A percentile compares a stretch with the other conserved stretches of the same genome.
Evolutionary conservation across 192 early-diverging fungal species (phyloP).

Genomic region (Gamsiella multidivaricata): DNA sequence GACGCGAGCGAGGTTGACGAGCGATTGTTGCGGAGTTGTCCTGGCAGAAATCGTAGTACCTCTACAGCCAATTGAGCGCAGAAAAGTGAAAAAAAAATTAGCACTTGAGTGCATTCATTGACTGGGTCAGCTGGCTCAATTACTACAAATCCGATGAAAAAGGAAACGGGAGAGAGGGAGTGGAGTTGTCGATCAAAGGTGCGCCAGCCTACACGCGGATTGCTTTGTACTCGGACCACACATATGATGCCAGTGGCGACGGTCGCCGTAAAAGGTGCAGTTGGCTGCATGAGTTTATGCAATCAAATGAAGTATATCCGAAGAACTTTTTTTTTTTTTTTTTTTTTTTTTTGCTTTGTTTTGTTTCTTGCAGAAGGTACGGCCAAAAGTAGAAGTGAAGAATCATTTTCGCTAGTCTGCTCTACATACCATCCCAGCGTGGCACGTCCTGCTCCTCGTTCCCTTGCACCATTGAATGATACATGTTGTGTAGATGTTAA

Average conservation of each 20-base stretch:
- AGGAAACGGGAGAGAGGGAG: no score
- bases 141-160: no score
- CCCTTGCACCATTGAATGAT: slow-evolving; percentile 55
- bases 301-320: no score
- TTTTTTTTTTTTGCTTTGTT: no score
- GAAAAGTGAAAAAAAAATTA: neutral
- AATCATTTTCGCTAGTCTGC: neutral
- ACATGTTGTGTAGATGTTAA: slow-evolving; percentile 13
- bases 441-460: slow-evolving; percentile 49
- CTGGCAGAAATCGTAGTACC: slow-evolving; percentile 38
- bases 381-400: neutral
- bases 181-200: no score
- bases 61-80: slow-evolving; percentile 9
- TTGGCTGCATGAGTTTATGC: no score
- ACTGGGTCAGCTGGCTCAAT: neutral
- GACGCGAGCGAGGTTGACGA: slow-evolving; percentile 51
- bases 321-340: no score
- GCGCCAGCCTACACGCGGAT: no score
- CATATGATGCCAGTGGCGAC: no score
- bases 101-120: neutral
- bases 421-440: slow-evolving; percentile 43
- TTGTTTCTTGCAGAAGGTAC: no score
- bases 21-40: slow-evolving; percentile 42
- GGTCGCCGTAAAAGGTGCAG: no score
- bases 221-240: no score